Evolutionary conservation across 1,284 basidiomycete species (phyloP).

Genomic region (Moesziomyces antarcticus): DNA sequence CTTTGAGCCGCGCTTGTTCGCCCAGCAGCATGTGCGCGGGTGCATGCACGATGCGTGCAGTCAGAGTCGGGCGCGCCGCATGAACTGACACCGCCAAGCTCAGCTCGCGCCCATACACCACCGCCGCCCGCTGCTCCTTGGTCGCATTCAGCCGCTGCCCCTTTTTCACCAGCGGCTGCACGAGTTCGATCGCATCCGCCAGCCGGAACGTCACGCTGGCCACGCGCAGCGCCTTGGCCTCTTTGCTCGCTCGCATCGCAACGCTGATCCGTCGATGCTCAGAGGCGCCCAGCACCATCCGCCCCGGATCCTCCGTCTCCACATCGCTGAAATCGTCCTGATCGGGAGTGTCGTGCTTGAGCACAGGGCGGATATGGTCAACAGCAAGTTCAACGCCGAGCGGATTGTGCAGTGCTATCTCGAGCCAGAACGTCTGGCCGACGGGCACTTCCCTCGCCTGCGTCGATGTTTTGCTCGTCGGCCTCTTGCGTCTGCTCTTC

Average conservation of each 20-base stretch:
- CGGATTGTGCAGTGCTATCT: constrained; percentile 69
- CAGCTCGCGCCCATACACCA: constrained; percentile 69
- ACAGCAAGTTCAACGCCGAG: constrained; percentile 58
- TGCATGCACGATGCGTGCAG: constrained; percentile 11
- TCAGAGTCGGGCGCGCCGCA: constrained; percentile 22
- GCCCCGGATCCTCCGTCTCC: constrained; percentile 53
- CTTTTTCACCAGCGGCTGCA: constrained; percentile 68
- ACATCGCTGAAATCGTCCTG: constrained; percentile 15
- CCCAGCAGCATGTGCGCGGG: constrained; percentile 20
- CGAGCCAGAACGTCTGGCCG: constrained; percentile 67
- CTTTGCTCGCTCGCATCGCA: constrained; percentile 10
- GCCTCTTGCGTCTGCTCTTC: constrained; percentile 17
- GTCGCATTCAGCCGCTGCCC: constrained; percentile 69
- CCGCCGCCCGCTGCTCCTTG: constrained; percentile 67
- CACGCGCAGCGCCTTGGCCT: constrained; percentile 54
- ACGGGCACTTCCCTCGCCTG: constrained; percentile 39
- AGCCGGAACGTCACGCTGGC: constrained; percentile 68
- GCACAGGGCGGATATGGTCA: constrained; percentile 16
- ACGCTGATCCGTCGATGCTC: constrained; percentile 13
- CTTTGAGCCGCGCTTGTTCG: constrained; percentile 14
- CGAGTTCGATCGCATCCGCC: constrained; percentile 69
- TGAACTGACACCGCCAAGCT: constrained; percentile 68
- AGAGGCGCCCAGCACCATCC: constrained; percentile 22
- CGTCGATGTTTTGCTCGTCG: constrained; percentile 17
- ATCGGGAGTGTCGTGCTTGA: not conserved